Evolutionary conservation across 2,329 filamentous ascomycete species (phyloP).

Genomic region (Alternaria panax): DNA sequence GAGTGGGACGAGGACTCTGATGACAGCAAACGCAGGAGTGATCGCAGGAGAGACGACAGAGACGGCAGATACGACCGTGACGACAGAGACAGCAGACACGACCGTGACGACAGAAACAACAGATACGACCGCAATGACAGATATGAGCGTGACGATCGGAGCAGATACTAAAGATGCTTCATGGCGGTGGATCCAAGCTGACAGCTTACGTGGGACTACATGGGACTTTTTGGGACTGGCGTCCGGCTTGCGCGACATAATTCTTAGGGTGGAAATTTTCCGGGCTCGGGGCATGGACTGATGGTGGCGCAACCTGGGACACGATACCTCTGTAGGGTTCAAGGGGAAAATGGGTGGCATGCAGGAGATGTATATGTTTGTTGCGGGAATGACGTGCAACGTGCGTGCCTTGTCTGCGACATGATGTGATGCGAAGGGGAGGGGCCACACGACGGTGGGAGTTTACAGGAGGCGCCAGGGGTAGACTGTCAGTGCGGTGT

Average conservation of each 20-base stretch:
- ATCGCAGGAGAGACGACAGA: slow-evolving; percentile 1
- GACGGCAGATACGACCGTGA: no score
- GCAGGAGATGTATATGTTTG: slow-evolving; percentile 3
- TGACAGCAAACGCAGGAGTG: neutral
- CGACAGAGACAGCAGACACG: neutral
- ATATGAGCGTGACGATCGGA: slow-evolving; percentile 10
- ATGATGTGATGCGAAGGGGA: slow-evolving; percentile 19
- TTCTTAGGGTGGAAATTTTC: neutral
- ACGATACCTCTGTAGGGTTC: neutral
- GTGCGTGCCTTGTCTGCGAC: slow-evolving; percentile 18
- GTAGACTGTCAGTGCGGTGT: slow-evolving; percentile 3
- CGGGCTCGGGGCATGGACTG: neutral
- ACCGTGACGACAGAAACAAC: slow-evolving; percentile 6
- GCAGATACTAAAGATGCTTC: neutral
- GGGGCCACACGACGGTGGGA: slow-evolving; percentile 16
- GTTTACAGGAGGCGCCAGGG: slow-evolving; percentile 11
- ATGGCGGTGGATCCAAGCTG: neutral
- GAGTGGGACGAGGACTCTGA: slow-evolving; percentile 20
- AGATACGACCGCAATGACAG: slow-evolving; percentile 2
- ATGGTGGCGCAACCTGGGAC: neutral
- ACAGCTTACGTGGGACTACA: neutral
- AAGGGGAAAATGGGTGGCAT: neutral
- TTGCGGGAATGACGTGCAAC: slow-evolving; percentile 18
- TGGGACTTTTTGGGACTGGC: neutral
- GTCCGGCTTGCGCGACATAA: neutral